These are phyloP conservation scores for Eutypa lata DNA, from an alignment of 2,329 filamentous ascomycete genomes.

Conservation along the genomic window DNA sequence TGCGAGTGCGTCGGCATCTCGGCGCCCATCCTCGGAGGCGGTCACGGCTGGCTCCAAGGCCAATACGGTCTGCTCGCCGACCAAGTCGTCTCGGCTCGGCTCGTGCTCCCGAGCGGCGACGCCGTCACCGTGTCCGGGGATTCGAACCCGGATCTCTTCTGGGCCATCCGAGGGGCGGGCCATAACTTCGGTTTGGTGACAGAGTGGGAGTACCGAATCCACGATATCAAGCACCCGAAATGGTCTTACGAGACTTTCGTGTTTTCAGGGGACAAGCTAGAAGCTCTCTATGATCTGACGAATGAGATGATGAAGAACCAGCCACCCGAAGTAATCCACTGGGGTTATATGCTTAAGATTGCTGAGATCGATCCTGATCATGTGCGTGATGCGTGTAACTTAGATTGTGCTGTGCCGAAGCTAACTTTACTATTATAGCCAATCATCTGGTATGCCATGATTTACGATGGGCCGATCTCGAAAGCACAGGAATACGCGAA, in stretches of 20 bases:
- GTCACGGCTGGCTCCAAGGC: constrained; percentile 17
- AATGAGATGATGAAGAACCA: constrained; percentile 12
- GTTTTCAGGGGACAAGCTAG: constrained; percentile 16
- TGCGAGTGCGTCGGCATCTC: constrained; percentile 6
- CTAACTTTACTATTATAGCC: constrained; percentile 9
- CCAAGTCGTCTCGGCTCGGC: constrained; percentile 14
- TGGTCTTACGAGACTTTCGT: constrained; percentile 19
- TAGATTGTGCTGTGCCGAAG: not conserved
- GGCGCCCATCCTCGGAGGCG: constrained; percentile 3
- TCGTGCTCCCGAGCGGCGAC: constrained; percentile 14
- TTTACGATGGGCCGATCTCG: constrained; percentile 14
- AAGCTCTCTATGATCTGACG: constrained; percentile 8
- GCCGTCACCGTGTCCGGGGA: constrained; percentile 12
- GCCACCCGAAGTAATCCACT: constrained; percentile 12
- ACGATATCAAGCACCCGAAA: constrained; percentile 8
- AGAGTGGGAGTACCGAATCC: constrained; percentile 12
- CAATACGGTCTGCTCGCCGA: constrained; percentile 17
- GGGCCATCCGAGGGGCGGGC: constrained; percentile 16
- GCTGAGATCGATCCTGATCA: constrained; percentile 12
- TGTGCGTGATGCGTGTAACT: constrained; percentile 3
- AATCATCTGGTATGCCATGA: constrained; percentile 18
- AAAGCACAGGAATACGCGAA: constrained; percentile 11
- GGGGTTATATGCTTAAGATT: constrained; percentile 15
- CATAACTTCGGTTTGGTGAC: constrained; percentile 20
- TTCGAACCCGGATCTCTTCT: constrained; percentile 26